Evolutionary conservation across 352 stramenopile species (phyloP).

Genomic region (Pythium utonaiense): DNA sequence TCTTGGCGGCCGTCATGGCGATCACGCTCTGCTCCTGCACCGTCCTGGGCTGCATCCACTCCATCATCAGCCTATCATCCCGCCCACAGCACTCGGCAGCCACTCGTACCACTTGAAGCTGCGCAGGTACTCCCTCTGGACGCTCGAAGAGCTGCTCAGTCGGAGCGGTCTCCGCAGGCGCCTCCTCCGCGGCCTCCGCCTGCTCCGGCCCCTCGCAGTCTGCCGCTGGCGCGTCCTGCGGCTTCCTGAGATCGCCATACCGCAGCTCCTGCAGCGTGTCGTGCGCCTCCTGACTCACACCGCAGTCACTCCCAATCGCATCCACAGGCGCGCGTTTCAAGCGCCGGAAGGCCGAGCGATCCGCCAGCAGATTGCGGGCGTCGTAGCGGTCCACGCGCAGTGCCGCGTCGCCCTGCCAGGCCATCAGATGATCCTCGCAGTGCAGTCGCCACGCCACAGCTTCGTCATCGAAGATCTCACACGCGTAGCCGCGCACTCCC

Average conservation of each 20-base stretch:
- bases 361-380: conserved; percentile 55
- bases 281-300: neutral
- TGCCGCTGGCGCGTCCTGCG: neutral
- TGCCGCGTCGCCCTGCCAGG: conserved; percentile 37
- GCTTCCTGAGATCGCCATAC: conserved; percentile 6
- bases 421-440: conserved; percentile 49
- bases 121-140: neutral
- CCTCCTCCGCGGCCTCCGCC: neutral
- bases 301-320: neutral
- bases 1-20: conserved; percentile 6
- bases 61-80: neutral
- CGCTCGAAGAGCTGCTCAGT: neutral
- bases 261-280: conserved; percentile 11
- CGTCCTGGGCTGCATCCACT: conserved; percentile 2
- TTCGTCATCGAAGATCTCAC: conserved; percentile 48
- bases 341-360: conserved; percentile 41
- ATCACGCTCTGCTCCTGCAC: conserved; percentile 6
- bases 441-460: conserved; percentile 45
- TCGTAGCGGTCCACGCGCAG: conserved; percentile 60
- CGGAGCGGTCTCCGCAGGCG: neutral
- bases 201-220: neutral
- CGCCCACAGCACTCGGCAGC: no score
- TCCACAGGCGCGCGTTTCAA: conserved; percentile 19
- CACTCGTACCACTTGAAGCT: neutral
- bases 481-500: conserved; percentile 46